Conservation (phyloP, 1,284 basidiomycete genomes). For the Cutaneotrichosporon dermatis region DNA sequence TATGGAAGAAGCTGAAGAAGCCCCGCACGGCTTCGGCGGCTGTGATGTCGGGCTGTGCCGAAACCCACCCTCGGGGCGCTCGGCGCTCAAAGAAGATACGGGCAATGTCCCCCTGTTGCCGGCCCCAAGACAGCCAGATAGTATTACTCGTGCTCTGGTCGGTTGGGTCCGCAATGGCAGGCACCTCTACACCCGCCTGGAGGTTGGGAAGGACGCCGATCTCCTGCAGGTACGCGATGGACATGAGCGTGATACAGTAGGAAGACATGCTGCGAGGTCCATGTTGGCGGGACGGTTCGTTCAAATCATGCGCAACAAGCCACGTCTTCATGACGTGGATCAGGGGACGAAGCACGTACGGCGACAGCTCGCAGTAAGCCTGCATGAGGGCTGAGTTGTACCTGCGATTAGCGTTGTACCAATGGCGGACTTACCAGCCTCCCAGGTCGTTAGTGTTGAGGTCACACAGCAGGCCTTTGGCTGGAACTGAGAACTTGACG, state of each 20-base stretch:
- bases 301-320: conserved; percentile 40
- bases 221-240: conserved; percentile 46
- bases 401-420: conserved; percentile 16
- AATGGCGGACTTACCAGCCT: conserved; percentile 33
- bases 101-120: conserved; percentile 33
- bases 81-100: conserved; percentile 27
- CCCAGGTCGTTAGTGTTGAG: conserved; percentile 48
- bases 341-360: conserved; percentile 45
- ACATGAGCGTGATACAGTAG: conserved; percentile 48
- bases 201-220: conserved; percentile 43
- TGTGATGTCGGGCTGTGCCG: conserved; percentile 17
- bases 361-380: conserved; percentile 44
- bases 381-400: conserved; percentile 48
- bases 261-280: conserved; percentile 38
- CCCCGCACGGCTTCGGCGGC: conserved; percentile 35
- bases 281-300: conserved; percentile 22
- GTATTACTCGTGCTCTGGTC: conserved; percentile 10
- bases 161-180: neutral
- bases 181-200: conserved; percentile 26
- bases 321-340: conserved; percentile 47
- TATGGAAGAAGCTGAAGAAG: conserved; percentile 37
- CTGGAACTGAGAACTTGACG: conserved; percentile 41
- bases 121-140: conserved; percentile 41
- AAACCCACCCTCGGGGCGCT: conserved; percentile 25
- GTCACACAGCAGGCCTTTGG: conserved; percentile 33